A percentile compares a stretch with the other conserved stretches of the same genome.
Evolutionary conservation across 495 filamentous ascomycete genomes (phyloP).

Genomic region (Neurospora tetrasperma): DNA sequence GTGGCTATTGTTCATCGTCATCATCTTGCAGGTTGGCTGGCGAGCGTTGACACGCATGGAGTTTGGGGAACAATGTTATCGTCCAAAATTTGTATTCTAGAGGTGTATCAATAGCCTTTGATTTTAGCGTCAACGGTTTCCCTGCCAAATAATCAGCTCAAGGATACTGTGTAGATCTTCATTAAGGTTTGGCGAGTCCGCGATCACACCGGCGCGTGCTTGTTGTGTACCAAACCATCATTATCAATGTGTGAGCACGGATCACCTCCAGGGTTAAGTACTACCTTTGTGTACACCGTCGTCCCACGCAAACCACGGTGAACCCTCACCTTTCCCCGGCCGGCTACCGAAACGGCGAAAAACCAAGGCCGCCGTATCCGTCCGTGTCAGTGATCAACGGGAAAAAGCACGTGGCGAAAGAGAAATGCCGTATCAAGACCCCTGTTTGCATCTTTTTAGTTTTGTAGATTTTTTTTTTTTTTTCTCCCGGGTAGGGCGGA

Average conservation of each 20-base stretch:
- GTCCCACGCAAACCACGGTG: not conserved
- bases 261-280: not conserved
- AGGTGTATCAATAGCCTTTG: not conserved
- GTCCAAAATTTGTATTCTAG: not conserved
- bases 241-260: not conserved
- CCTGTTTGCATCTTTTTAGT: not conserved
- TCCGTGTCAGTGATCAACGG: not conserved
- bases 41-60: not conserved
- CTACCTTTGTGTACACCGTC: not conserved
- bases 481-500: no score
- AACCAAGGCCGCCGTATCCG: not conserved
- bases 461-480: not conserved
- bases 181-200: no score
- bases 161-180: no score
- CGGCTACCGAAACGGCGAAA: not conserved
- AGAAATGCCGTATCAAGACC: not conserved
- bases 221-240: not conserved
- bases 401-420: not conserved
- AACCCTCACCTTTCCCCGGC: not conserved
- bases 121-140: not conserved
- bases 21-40: not conserved
- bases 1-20: not conserved
- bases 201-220: no score
- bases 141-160: no score
- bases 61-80: not conserved